phyloP scores from a whole-genome alignment of 345 rosid genomes.

The Orychophragmus violaceus region DNA sequence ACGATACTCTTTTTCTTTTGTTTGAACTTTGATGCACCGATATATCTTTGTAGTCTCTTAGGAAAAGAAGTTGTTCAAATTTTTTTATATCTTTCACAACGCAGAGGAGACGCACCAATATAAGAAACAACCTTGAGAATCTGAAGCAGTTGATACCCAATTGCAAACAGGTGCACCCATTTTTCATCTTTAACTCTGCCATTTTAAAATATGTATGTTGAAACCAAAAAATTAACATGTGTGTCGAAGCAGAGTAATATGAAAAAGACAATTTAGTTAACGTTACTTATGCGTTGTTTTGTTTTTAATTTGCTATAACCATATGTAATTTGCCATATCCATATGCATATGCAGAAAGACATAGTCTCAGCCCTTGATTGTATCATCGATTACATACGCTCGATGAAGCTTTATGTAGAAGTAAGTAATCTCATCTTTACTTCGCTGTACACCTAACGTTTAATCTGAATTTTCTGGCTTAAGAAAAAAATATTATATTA shows the following conservation, averaged over 20 bases:
- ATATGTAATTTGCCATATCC: no score
- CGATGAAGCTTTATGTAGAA: slow-evolving; percentile 7
- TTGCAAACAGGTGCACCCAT: background rate
- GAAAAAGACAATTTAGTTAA: background rate
- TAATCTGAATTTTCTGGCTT: no score
- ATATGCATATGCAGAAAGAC: slow-evolving; percentile 1
- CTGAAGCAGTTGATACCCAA: background rate
- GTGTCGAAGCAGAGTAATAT: no score
- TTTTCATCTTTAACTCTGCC: no score
- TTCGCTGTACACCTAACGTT: no score
- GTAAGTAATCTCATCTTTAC: slow-evolving; percentile 15
- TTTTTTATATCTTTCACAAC: background rate
- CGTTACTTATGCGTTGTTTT: background rate
- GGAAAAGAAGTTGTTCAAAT: background rate
- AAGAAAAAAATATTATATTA: no score
- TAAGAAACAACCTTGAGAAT: background rate
- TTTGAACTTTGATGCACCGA: background rate
- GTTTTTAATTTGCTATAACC: background rate
- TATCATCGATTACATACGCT: background rate
- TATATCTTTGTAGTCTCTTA: no score
- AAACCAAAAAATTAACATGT: no score
- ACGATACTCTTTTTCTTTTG: background rate
- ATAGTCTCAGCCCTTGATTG: background rate
- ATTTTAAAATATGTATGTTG: no score
- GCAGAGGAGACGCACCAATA: slow-evolving; percentile 13